These are phyloP conservation scores for Leccinum fallax DNA, from an alignment of 1,284 basidiomycete genomes.

Conservation along the genomic window DNA sequence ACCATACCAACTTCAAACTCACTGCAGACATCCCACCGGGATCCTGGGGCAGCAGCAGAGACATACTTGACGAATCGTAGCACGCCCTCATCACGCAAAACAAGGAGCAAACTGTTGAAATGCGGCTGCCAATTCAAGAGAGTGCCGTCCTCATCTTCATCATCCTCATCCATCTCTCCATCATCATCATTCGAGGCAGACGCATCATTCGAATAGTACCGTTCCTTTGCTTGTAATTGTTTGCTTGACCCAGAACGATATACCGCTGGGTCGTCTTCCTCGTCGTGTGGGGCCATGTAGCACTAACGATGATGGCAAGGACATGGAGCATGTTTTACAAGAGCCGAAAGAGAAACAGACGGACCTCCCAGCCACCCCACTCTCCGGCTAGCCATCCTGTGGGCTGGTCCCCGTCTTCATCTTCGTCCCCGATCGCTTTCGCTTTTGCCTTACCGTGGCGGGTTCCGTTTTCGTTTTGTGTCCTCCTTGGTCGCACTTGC, in stretches of 20 bases:
- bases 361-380: slow-evolving; percentile 94
- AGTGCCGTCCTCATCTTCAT: slow-evolving; percentile 72
- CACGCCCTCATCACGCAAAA: slow-evolving; percentile 90
- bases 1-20: slow-evolving; percentile 87
- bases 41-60: slow-evolving; percentile 83
- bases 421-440: slow-evolving; percentile 36
- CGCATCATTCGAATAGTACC: slow-evolving; percentile 10
- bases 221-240: slow-evolving; percentile 33
- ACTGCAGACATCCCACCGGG: slow-evolving; percentile 87
- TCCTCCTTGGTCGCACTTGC: slow-evolving; percentile 43
- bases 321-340: not conserved
- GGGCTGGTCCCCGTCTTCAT: slow-evolving; percentile 37
- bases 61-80: slow-evolving; percentile 95
- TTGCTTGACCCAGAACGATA: slow-evolving; percentile 71
- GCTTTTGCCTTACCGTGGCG: slow-evolving; percentile 26
- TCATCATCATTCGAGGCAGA: slow-evolving; percentile 24
- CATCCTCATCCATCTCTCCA: slow-evolving; percentile 35
- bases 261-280: slow-evolving; percentile 92
- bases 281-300: slow-evolving; percentile 93
- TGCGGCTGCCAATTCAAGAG: slow-evolving; percentile 88
- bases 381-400: slow-evolving; percentile 77
- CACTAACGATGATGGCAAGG: slow-evolving; percentile 51
- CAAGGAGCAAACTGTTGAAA: slow-evolving; percentile 90
- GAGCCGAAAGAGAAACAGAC: not conserved
- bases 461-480: slow-evolving; percentile 3